Conservation (phyloP, 768 basidiomycete genomes). For the Leccinum rimulosum region DNA sequence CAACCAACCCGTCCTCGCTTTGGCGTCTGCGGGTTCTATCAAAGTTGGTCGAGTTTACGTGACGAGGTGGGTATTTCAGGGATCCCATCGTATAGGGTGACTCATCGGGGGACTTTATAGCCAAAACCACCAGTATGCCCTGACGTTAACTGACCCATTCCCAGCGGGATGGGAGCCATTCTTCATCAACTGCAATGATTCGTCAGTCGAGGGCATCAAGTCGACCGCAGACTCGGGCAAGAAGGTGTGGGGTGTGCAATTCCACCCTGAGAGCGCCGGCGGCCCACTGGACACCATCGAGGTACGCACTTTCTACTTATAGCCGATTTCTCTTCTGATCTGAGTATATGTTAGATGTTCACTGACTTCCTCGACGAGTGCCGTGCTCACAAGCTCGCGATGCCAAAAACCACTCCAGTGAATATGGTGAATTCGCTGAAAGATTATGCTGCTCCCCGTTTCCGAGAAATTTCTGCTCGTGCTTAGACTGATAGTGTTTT, state of each 20-base stretch:
- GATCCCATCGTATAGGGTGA: neutral
- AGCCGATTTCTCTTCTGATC: neutral
- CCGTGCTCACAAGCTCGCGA: constrained; percentile 52
- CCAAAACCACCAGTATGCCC: constrained; percentile 99
- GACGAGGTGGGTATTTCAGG: too few relatives aligned
- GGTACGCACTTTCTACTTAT: constrained; percentile 42
- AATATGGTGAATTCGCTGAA: too few relatives aligned
- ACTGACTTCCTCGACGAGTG: constrained; percentile 88
- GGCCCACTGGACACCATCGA: constrained; percentile 99
- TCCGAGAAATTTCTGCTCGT: too few relatives aligned
- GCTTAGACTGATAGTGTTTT: too few relatives aligned
- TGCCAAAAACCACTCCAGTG: too few relatives aligned
- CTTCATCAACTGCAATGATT: constrained; percentile 99
- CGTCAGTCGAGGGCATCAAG: constrained; percentile 98
- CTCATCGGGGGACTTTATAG: constrained; percentile 36
- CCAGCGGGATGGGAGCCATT: constrained; percentile 97
- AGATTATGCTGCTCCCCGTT: too few relatives aligned
- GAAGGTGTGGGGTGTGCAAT: constrained; percentile 97
- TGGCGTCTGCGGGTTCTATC: constrained; percentile 92
- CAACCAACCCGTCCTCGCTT: constrained; percentile 96
- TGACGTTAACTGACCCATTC: constrained; percentile 91
- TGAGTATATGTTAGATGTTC: constrained; percentile 67
- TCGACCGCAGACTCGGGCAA: constrained; percentile 87
- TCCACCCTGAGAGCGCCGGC: constrained; percentile 98
- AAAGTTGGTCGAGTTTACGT: constrained; percentile 82